Base-by-base conservation (phyloP, 164 flowering plant species). In the Litsea cubeba region DNA sequence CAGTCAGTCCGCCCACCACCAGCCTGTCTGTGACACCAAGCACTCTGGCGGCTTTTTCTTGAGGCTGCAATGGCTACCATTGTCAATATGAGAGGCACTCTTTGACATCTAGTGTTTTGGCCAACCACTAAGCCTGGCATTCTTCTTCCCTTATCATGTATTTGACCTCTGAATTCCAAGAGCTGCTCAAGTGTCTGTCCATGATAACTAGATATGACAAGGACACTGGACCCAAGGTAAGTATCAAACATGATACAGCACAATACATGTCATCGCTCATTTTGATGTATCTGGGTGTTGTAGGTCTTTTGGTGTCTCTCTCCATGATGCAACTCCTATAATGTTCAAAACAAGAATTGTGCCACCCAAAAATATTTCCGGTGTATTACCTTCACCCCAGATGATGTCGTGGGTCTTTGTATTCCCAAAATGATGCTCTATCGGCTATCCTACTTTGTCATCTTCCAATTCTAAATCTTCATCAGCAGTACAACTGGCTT, bases 401-500 rank as follows among this genome's bases (percentile, higher is more conserved):
- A 60, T 63, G 66, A 25, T 63, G 12, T 23, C 17, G 14, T 63
- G 32, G 28, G 26, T 25, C 69, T 17, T 54, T 20, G n/a, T 67
- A 12, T 23, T 2, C 17, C 30, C 10, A 3, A 54, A 20, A 54
- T 54, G 60, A 54, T 54, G 60, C 20, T 40, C 71, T 68, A 5
- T 30, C 5, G 35, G 5, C 35, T 30, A 68, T 23, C n/a, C 71
- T 14, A 26, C 69, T 2, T 20, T 23, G 8, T 82, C 86, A 11
- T 57, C 78, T 8, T 63, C 78, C 49, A 78, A 74, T 63, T 67
- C 60, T 12, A 80, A 73, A 50, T 79, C 79, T 67, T 77, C 79
- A 20, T 12, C 49, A 23, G 73, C 67, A 63, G 69, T 76, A 79
- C 76, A 81, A 71, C 75, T 84, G 69, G 68, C 81, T 71, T 85